Base-by-base conservation (phyloP, 1,284 basidiomycete genomes). In the Malassezia furfur region DNA sequence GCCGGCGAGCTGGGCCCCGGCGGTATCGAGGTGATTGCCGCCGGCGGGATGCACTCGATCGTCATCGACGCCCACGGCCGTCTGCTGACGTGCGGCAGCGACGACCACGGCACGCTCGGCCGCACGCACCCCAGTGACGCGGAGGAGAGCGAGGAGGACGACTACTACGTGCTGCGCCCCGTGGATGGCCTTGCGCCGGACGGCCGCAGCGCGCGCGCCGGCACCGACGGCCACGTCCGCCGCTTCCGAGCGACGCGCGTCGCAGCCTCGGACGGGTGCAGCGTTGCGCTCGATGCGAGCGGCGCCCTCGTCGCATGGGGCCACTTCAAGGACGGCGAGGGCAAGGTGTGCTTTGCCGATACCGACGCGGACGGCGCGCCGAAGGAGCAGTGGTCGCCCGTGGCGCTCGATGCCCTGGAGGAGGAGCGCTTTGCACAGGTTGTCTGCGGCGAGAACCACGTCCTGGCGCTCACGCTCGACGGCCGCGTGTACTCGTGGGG, bases 21-120 rank as follows among this genome's bases (percentile, higher is more conserved):
- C 34, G 71, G 71, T 19, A 57, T 70, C 17, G 66, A 69, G 47
- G 44, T 57, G 15, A 51, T 71, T 32, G 66, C 65, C 9, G 71
- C 66, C 15, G 71, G 71, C 15, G 71, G 71, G 21, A 72, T 74
- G 71, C 71, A 74, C 52, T 64, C 71, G 15, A 57, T 74, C 35
- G 54, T 68, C 35, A 64, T 74, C 47, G 71, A 74, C 52, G 56
- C 55, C 12, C 41, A 63, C 14, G 71, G 71, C 19, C 59, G 62
- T 40, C 62, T 74, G 30, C 50, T 68, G 36, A 85, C 86, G 9
- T 91, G 86, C 77, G 90, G 90, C 44, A 84, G 88, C 61, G 94
- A 96, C 74, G 91, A 96, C 73, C 86, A 89, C 66, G 90, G 87
- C 50, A 86, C 88, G 37, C 81, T 96, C 25, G 91, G 91, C n/a